Conservation (phyloP, 2,329 filamentous ascomycete genomes). For the Acephala macrosclerotiorum region DNA sequence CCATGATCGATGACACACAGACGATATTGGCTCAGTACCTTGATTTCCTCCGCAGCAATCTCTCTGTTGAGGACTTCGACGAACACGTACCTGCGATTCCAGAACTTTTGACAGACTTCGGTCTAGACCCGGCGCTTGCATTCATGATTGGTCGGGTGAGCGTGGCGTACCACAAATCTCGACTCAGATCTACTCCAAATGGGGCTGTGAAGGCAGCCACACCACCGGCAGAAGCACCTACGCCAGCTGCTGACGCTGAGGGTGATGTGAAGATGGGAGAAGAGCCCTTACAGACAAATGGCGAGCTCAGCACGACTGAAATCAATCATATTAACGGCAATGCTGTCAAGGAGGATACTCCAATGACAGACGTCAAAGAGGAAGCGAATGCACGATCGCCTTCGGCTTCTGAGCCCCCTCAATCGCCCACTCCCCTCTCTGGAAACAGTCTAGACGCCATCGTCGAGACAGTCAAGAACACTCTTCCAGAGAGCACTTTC, state of each 20-base stretch:
- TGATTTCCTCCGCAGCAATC: slow-evolving; percentile 83
- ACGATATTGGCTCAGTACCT: slow-evolving; percentile 86
- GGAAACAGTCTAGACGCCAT: slow-evolving; percentile 78
- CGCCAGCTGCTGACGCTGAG: slow-evolving; percentile 53
- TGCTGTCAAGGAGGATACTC: slow-evolving; percentile 43
- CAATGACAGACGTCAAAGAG: slow-evolving; percentile 49
- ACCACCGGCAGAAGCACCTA: slow-evolving; percentile 6
- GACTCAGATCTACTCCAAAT: slow-evolving; percentile 33
- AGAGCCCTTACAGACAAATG: slow-evolving; percentile 25
- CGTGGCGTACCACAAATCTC: slow-evolving; percentile 68
- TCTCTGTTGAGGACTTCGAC: slow-evolving; percentile 80
- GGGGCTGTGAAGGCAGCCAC: slow-evolving; percentile 29
- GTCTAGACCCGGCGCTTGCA: slow-evolving; percentile 80
- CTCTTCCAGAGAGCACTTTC: slow-evolving; percentile 70
- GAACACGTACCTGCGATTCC: slow-evolving; percentile 77
- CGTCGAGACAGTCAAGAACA: slow-evolving; percentile 70
- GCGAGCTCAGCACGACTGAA: slow-evolving; percentile 9
- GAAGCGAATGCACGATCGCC: slow-evolving; percentile 15
- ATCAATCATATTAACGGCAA: slow-evolving; percentile 19
- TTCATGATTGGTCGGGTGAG: slow-evolving; percentile 84
- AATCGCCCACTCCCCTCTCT: slow-evolving; percentile 51
- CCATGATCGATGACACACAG: slow-evolving; percentile 90
- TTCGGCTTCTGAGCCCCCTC: slow-evolving; percentile 26
- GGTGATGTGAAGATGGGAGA: slow-evolving; percentile 57
- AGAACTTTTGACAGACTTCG: slow-evolving; percentile 78